Percentiles rank a stretch among this genome's conserved stretches.
Evolutionary conservation across 2,329 filamentous ascomycete genomes (phyloP).

Genomic region (Aspergillus unguis): DNA sequence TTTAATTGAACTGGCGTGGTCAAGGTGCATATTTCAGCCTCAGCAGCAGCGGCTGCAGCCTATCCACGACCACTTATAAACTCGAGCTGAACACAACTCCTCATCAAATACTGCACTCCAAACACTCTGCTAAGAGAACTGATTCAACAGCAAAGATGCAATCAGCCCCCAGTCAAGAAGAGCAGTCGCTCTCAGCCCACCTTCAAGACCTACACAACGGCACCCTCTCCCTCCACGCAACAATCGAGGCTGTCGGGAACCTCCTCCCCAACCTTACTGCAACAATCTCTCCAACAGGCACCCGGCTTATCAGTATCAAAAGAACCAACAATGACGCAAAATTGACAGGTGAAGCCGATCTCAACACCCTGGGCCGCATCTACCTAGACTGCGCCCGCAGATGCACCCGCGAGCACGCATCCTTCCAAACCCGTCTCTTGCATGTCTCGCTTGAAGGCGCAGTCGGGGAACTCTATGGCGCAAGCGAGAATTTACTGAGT

Average conservation of each 20-base stretch:
- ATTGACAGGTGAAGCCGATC: conserved; percentile 12
- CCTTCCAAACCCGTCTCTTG: conserved; percentile 16
- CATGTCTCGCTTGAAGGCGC: conserved; percentile 14
- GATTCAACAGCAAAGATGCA: neutral
- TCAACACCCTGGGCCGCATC: conserved; percentile 17
- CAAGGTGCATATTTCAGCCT: too few relatives aligned
- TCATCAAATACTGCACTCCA: too few relatives aligned
- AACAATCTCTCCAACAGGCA: conserved; percentile 10
- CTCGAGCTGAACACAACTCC: too few relatives aligned
- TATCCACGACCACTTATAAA: too few relatives aligned
- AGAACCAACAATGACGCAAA: neutral
- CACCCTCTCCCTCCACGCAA: conserved; percentile 7
- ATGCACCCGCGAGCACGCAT: conserved; percentile 18
- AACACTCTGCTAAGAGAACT: neutral
- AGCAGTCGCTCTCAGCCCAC: conserved; percentile 20
- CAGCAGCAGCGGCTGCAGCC: too few relatives aligned
- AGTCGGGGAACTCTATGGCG: conserved; percentile 16
- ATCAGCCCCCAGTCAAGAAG: neutral
- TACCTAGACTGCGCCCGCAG: conserved; percentile 11
- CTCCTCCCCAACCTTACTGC: conserved; percentile 16
- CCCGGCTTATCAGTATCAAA: conserved; percentile 9
- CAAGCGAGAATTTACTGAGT: neutral
- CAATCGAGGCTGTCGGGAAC: conserved; percentile 13
- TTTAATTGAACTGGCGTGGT: too few relatives aligned
- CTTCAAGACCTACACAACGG: conserved; percentile 12